Conservation (phyloP, 2,329 filamentous ascomycete species). For the Penicillium sp. region DNA sequence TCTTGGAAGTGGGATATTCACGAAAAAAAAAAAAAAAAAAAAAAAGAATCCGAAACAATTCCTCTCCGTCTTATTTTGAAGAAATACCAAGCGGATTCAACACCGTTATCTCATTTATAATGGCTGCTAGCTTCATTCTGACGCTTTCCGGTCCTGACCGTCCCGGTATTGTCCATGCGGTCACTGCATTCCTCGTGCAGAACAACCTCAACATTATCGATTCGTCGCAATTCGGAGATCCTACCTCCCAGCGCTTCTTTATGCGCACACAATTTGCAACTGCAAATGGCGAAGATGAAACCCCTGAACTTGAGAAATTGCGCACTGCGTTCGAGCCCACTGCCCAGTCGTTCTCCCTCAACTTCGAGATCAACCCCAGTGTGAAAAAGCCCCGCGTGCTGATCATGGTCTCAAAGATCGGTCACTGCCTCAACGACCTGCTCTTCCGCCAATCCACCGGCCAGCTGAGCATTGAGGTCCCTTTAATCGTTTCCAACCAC, state of each 20-base stretch:
- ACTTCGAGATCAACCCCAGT: constrained; percentile 61
- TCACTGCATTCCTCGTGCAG: constrained; percentile 66
- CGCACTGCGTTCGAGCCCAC: constrained; percentile 51
- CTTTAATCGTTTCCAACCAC: constrained; percentile 75
- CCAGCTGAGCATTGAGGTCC: constrained; percentile 66
- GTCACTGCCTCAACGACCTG: constrained; percentile 75
- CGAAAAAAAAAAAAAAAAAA: neutral
- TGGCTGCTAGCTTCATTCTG: constrained; percentile 56
- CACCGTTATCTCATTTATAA: constrained; percentile 21
- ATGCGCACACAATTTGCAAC: constrained; percentile 79
- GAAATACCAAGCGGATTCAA: constrained; percentile 18
- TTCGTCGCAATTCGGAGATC: constrained; percentile 75
- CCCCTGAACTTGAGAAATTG: constrained; percentile 43
- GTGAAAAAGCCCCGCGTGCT: constrained; percentile 64
- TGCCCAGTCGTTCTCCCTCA: constrained; percentile 57
- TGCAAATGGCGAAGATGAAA: constrained; percentile 13
- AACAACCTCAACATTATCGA: constrained; percentile 73
- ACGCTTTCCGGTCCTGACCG: constrained; percentile 78
- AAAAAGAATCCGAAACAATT: neutral
- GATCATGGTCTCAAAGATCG: constrained; percentile 85
- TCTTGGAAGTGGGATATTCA: neutral
- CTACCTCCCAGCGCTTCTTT: constrained; percentile 66
- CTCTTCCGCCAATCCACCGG: constrained; percentile 68
- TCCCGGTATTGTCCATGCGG: constrained; percentile 74
- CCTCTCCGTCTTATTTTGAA: neutral